A percentile compares a stretch with the other conserved stretches of the same genome.
These are phyloP conservation scores for Sinapis alba DNA, from an alignment of 441 rosid genomes.

Conservation along the genomic window DNA sequence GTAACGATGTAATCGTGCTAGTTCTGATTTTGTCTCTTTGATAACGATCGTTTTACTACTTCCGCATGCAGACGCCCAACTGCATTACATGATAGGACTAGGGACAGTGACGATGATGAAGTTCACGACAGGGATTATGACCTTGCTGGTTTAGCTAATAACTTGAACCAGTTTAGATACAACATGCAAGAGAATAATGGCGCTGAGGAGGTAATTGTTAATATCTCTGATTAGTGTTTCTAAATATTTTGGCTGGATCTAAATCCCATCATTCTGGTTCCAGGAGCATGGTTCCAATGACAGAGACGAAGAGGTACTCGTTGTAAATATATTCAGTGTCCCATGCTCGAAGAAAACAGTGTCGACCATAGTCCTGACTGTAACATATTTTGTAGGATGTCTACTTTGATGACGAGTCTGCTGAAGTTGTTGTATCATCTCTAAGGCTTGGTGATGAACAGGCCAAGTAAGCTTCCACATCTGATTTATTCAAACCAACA, in stretches of 20 bases:
- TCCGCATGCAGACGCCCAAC: conserved; percentile 82
- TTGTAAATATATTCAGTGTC: background rate
- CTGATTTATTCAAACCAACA: background rate
- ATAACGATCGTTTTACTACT: background rate
- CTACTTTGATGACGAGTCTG: conserved; percentile 94
- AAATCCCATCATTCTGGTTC: conserved; percentile 31
- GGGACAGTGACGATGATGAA: conserved; percentile 97
- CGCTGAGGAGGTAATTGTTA: conserved; percentile 74
- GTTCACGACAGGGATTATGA: conserved; percentile 93
- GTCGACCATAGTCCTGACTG: conserved; percentile 8
- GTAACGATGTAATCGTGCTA: background rate
- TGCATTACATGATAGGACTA: conserved; percentile 84
- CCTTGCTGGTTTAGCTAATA: conserved; percentile 87
- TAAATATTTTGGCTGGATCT: conserved; percentile 8
- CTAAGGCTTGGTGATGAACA: conserved; percentile 97
- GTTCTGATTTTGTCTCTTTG: conserved; percentile 8
- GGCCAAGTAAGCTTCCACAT: conserved; percentile 60
- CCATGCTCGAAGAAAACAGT: background rate
- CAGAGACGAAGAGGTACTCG: conserved; percentile 85
- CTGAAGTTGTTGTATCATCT: conserved; percentile 96
- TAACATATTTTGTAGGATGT: conserved; percentile 64
- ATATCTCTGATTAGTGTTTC: conserved; percentile 16
- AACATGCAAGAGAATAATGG: conserved; percentile 82
- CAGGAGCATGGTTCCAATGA: conserved; percentile 79
- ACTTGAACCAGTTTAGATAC: conserved; percentile 87